These are phyloP conservation scores for Pelargonium nanum DNA, from an alignment of 345 rosid genomes.

Conservation along the genomic window DNA sequence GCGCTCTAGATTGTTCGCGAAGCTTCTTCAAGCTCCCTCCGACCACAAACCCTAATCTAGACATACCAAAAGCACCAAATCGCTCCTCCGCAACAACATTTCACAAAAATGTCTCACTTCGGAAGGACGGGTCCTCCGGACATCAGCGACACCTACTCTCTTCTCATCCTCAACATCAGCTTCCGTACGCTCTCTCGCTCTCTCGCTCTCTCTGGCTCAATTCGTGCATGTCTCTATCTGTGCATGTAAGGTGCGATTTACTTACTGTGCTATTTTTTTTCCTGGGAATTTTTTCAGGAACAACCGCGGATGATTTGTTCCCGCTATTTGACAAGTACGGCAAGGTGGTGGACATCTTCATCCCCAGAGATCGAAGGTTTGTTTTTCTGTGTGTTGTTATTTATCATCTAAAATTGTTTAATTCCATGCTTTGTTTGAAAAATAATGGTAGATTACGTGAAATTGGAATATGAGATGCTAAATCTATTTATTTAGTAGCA, in stretches of 20 bases:
- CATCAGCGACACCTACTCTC: constrained; percentile 38
- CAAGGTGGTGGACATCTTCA: constrained; percentile 74
- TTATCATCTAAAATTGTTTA: too few relatives aligned
- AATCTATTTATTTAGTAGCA: background rate
- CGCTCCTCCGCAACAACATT: background rate
- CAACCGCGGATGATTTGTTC: constrained; percentile 75
- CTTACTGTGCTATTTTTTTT: too few relatives aligned
- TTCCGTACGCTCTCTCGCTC: constrained; percentile 35
- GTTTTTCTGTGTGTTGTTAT: background rate
- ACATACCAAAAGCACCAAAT: background rate
- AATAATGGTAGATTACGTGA: too few relatives aligned
- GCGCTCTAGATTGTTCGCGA: background rate
- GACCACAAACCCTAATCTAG: background rate
- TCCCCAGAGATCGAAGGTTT: constrained; percentile 81
- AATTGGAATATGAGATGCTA: too few relatives aligned
- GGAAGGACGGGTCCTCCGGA: constrained; percentile 41
- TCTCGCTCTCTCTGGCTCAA: too few relatives aligned
- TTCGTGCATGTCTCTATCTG: background rate
- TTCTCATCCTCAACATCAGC: constrained; percentile 76
- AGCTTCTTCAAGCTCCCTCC: background rate
- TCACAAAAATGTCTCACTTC: constrained; percentile 28
- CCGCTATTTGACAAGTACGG: constrained; percentile 86
- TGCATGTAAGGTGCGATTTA: background rate
- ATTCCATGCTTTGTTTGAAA: too few relatives aligned
- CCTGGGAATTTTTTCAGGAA: constrained; percentile 32